Percentiles rank a stretch among this genome's conserved stretches.
Conservation (phyloP, 1,284 basidiomycete genomes). For the Gymnopus androsaceus region DNA sequence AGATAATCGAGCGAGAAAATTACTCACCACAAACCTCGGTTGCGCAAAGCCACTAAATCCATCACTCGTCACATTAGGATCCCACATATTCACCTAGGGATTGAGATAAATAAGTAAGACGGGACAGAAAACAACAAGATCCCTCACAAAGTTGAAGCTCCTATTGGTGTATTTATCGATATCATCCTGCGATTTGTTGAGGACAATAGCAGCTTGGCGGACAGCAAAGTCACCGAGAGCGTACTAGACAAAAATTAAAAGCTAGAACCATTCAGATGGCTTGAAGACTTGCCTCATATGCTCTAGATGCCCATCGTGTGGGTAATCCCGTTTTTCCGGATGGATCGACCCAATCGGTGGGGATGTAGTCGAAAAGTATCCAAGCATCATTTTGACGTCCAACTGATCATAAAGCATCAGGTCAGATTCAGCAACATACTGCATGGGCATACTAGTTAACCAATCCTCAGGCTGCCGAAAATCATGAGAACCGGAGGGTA, state of each 20-base stretch:
- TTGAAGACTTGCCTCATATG: conserved; percentile 39
- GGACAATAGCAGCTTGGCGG: conserved; percentile 44
- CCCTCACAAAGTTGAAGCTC: conserved; percentile 55
- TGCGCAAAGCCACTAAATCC: conserved; percentile 49
- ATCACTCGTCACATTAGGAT: conserved; percentile 44
- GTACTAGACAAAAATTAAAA: conserved; percentile 34
- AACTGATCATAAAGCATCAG: conserved; percentile 27
- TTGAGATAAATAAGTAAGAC: too few relatives aligned
- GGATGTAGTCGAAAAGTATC: conserved; percentile 50
- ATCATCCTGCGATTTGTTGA: conserved; percentile 39
- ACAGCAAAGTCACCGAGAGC: conserved; percentile 51
- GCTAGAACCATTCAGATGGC: background rate
- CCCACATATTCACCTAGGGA: conserved; percentile 56
- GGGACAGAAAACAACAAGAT: too few relatives aligned
- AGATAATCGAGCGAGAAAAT: background rate
- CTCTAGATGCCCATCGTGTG: conserved; percentile 49
- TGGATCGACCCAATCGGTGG: conserved; percentile 48
- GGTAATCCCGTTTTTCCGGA: conserved; percentile 46
- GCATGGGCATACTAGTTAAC: conserved; percentile 38
- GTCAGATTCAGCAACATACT: background rate
- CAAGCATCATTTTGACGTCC: conserved; percentile 53
- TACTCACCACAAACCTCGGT: conserved; percentile 39
- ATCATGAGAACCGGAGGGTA: background rate
- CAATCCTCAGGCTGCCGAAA: conserved; percentile 46
- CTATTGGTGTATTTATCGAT: conserved; percentile 44